Evolutionary conservation across 805 yeast species (phyloP).

Genomic region (Yamadazyma phyllophila): DNA sequence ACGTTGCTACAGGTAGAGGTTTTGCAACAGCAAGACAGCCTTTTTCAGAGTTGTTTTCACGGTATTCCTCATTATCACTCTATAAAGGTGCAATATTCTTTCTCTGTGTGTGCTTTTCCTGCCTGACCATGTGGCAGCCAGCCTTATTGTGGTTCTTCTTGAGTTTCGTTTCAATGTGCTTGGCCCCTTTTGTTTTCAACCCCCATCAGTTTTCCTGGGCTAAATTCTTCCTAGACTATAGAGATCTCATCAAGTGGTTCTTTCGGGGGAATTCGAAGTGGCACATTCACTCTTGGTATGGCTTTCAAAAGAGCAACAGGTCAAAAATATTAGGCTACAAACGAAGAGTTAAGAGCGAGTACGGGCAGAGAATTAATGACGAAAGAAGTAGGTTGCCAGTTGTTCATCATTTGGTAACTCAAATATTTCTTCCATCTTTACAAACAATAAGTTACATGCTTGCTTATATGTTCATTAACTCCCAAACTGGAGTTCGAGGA

Average conservation of each 20-base stretch:
- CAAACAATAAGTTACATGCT: slow-evolving; percentile 34
- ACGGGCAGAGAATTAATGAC: not conserved
- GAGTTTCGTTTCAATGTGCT: slow-evolving; percentile 43
- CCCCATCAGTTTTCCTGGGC: slow-evolving; percentile 52
- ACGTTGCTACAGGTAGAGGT: slow-evolving; percentile 91
- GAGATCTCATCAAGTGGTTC: slow-evolving; percentile 65
- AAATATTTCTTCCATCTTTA: slow-evolving; percentile 18
- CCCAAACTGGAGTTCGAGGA: slow-evolving; percentile 76
- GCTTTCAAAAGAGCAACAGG: slow-evolving; percentile 42
- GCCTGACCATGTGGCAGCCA: slow-evolving; percentile 78
- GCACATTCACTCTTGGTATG: slow-evolving; percentile 77
- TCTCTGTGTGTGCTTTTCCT: slow-evolving; percentile 70
- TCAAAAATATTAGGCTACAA: slow-evolving; percentile 27
- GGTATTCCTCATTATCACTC: slow-evolving; percentile 73
- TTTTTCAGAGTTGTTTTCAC: slow-evolving; percentile 68
- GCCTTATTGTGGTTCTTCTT: slow-evolving; percentile 61
- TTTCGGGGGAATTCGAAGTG: slow-evolving; percentile 71
- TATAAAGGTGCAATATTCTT: slow-evolving; percentile 73
- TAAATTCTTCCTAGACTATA: slow-evolving; percentile 49
- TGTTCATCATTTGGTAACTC: slow-evolving; percentile 15
- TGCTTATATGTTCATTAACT: slow-evolving; percentile 77
- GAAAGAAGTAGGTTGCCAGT: not conserved
- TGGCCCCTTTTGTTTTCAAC: slow-evolving; percentile 52
- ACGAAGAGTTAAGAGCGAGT: slow-evolving; percentile 5
- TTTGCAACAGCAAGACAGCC: slow-evolving; percentile 82